Evolutionary conservation across 371 early-diverging fungal genomes (phyloP), one percentile per base, ranked within the genome.

Genomic region (Vittaforma corneae): DNA sequence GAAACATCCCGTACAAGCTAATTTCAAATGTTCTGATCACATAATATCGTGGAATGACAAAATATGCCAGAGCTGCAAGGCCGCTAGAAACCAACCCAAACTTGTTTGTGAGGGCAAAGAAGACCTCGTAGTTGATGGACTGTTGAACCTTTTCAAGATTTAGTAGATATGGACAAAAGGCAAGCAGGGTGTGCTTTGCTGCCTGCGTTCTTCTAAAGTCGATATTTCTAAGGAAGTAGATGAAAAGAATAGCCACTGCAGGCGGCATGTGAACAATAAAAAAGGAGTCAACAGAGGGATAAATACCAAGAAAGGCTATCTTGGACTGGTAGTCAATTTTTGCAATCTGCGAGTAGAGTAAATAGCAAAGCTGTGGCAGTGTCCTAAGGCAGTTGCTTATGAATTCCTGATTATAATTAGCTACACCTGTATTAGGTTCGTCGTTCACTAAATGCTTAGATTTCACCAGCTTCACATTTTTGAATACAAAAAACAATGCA

Each of bases 31-130:
- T 42, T 30, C 9, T 20, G 2, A 60, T 34, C 18, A 9, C 3
- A 30, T 59, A 14, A 14, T 14, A 11, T 51, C 62, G 35, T 30
- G 65, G 56, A 59, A 59, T 60, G 6, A 67, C 28, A 40, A 72
- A 65, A 40, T 67, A 72, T 29, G 53, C 20, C 14, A 67, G 29
- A 11, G 34, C 24, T n/a, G 55, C 6, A 24, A 67, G 22, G 18
- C 16, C 32, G 22, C 16, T 40, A 22, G 40, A 22, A 9, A 51
- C 3, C 9, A 11, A 4, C 11, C 32, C 2, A 9, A 61, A 62
- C 1, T 47, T 46, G 30, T 62, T 58, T 20, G 60, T 53, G 42
- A 72, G 67, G 1, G 45, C 29, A 52, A 54, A 67, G 20, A 57
- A 30, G 18, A 62, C 60, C 5, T 62, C 30, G 42, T 60, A 67